These are phyloP conservation scores for Melanogaster broomeanus DNA, from an alignment of 768 basidiomycete genomes.

Conservation along the genomic window DNA sequence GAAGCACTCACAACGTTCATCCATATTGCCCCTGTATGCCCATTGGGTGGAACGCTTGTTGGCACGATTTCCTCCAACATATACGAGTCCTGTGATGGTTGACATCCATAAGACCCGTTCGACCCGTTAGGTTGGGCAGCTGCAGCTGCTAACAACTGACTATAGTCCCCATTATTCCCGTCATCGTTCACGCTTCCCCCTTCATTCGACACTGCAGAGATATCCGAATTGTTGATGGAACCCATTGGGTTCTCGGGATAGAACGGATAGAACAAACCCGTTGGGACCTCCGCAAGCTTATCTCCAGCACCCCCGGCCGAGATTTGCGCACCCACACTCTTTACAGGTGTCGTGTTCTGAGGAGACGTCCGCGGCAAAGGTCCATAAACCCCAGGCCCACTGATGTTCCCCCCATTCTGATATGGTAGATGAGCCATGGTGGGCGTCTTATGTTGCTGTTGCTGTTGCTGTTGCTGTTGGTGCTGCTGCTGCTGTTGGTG, in stretches of 20 bases:
- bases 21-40: slow-evolving; percentile 40
- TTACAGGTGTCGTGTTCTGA: slow-evolving; percentile 32
- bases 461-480: slow-evolving; percentile 31
- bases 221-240: slow-evolving; percentile 17
- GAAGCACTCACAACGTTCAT: slow-evolving; percentile 44
- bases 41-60: slow-evolving; percentile 29
- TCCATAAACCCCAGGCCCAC: slow-evolving; percentile 28
- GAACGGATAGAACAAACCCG: slow-evolving; percentile 76
- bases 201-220: slow-evolving; percentile 17
- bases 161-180: slow-evolving; percentile 42
- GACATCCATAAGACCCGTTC: slow-evolving; percentile 53
- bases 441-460: slow-evolving; percentile 33
- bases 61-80: slow-evolving; percentile 69
- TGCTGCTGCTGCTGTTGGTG: slow-evolving; percentile 31
- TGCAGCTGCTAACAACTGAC: slow-evolving; percentile 57
- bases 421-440: slow-evolving; percentile 35
- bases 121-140: slow-evolving; percentile 56
- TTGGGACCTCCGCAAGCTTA: slow-evolving; percentile 65
- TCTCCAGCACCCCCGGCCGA: slow-evolving; percentile 25
- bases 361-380: slow-evolving; percentile 19
- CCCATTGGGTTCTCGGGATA: slow-evolving; percentile 56
- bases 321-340: slow-evolving; percentile 19
- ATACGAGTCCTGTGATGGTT: slow-evolving; percentile 60
- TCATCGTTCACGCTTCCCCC: slow-evolving; percentile 17
- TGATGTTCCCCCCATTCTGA: slow-evolving; percentile 29